Percentiles rank a stretch among this genome's conserved stretches.
Evolutionary conservation across 1,284 basidiomycete species (phyloP).

Genomic region (Tremellales sp.): DNA sequence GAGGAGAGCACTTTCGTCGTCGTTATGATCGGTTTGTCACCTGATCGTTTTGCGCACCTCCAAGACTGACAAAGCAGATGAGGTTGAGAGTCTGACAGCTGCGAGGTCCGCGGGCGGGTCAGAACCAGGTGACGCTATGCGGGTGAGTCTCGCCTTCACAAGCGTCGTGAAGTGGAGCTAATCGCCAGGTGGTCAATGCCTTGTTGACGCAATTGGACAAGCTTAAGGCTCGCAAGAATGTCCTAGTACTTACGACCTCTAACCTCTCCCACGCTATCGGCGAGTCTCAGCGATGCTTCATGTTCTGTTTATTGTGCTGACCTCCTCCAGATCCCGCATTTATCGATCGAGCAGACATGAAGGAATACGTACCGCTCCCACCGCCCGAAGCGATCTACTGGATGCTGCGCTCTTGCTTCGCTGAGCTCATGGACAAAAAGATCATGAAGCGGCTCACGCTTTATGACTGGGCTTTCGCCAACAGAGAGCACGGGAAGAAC

Average conservation of each 20-base stretch:
- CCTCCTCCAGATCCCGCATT: slow-evolving; percentile 74
- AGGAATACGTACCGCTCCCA: slow-evolving; percentile 89
- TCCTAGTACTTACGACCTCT: slow-evolving; percentile 92
- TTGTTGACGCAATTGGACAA: slow-evolving; percentile 96
- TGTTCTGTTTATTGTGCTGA: neutral
- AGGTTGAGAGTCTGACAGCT: slow-evolving; percentile 93
- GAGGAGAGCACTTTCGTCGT: slow-evolving; percentile 89
- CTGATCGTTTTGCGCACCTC: neutral
- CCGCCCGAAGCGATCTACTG: slow-evolving; percentile 87
- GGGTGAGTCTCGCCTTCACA: slow-evolving; percentile 66
- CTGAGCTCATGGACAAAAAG: slow-evolving; percentile 70
- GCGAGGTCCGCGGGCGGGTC: slow-evolving; percentile 91
- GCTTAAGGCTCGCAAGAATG: slow-evolving; percentile 86
- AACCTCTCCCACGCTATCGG: slow-evolving; percentile 94
- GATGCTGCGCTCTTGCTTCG: slow-evolving; percentile 78
- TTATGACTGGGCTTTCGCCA: slow-evolving; percentile 2
- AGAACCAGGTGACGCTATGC: slow-evolving; percentile 91
- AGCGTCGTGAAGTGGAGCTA: slow-evolving; percentile 8
- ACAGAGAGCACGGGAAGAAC: neutral
- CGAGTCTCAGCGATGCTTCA: slow-evolving; percentile 42
- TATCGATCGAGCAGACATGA: slow-evolving; percentile 93
- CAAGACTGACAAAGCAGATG: slow-evolving; percentile 58
- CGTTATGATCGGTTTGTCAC: slow-evolving; percentile 75
- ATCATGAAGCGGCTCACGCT: slow-evolving; percentile 57
- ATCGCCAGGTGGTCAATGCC: slow-evolving; percentile 87